These are phyloP conservation scores for Cyberlindnera nakhonratchasimensis DNA, from an alignment of 805 yeast genomes.

Conservation along the genomic window DNA sequence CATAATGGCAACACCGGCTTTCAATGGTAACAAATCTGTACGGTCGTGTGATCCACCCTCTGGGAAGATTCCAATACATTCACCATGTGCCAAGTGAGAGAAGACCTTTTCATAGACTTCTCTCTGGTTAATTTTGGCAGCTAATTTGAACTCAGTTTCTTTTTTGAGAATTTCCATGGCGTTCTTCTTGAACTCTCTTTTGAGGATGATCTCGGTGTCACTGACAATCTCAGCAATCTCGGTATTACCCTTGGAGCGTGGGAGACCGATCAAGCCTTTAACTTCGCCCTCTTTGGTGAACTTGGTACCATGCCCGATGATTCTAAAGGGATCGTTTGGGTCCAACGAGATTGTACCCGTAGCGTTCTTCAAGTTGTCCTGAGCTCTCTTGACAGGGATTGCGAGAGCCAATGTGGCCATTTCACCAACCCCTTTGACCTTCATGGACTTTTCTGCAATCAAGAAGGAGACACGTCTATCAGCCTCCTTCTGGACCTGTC, in stretches of 20 bases:
- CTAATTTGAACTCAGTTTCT: conserved; percentile 64
- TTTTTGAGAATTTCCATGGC: conserved; percentile 41
- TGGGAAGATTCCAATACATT: conserved; percentile 90
- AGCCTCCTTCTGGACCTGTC: conserved; percentile 66
- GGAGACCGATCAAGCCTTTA: conserved; percentile 72
- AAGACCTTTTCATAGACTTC: conserved; percentile 81
- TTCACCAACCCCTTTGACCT: conserved; percentile 64
- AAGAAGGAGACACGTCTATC: conserved; percentile 73
- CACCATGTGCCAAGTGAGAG: conserved; percentile 73
- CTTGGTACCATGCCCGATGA: conserved; percentile 64
- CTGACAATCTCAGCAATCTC: conserved; percentile 65
- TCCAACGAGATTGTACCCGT: conserved; percentile 62
- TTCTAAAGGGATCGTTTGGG: conserved; percentile 47
- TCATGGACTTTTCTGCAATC: conserved; percentile 79
- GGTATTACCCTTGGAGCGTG: conserved; percentile 72
- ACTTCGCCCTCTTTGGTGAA: conserved; percentile 56
- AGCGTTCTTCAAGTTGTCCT: conserved; percentile 72
- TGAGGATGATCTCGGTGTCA: conserved; percentile 65
- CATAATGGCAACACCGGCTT: conserved; percentile 98
- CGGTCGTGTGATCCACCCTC: conserved; percentile 99
- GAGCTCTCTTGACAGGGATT: conserved; percentile 91
- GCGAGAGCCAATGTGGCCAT: conserved; percentile 73
- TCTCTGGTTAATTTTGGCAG: conserved; percentile 82
- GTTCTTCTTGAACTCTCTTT: conserved; percentile 64
- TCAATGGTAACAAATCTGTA: conserved; percentile 83